Percentiles rank a stretch among this genome's conserved stretches.
Conservation (phyloP, 2,329 filamentous ascomycete genomes). For the Immersiporthe knoxdaviesiana region DNA sequence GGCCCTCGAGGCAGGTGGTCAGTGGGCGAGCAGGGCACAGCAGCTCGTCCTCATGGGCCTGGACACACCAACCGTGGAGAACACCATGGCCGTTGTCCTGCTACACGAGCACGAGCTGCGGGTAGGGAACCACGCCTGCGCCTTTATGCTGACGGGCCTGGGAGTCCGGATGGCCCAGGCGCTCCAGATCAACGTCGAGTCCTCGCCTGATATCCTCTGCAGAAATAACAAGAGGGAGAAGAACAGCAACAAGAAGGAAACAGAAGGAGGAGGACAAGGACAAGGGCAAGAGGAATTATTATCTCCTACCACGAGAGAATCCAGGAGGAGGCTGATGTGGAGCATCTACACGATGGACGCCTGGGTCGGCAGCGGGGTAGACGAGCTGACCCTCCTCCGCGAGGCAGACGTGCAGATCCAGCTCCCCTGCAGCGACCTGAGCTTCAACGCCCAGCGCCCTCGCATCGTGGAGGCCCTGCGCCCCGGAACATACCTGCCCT, state of each 20-base stretch:
- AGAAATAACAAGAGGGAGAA: not conserved
- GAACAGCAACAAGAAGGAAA: not conserved
- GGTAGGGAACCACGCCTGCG: slow-evolving; percentile 27
- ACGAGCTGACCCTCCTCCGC: slow-evolving; percentile 24
- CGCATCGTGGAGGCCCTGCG: slow-evolving; percentile 28
- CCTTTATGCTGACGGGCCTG: slow-evolving; percentile 30
- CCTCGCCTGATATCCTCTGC: slow-evolving; percentile 18
- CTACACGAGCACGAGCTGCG: slow-evolving; percentile 30
- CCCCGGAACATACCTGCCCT: slow-evolving; percentile 24
- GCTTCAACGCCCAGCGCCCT: slow-evolving; percentile 27
- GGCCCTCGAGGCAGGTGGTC: slow-evolving; percentile 22
- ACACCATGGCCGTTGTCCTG: slow-evolving; percentile 30
- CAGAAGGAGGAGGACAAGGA: not conserved
- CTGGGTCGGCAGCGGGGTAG: slow-evolving; percentile 28
- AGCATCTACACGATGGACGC: slow-evolving; percentile 30
- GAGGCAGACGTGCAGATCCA: slow-evolving; percentile 32
- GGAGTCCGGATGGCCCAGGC: slow-evolving; percentile 50
- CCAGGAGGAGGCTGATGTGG: slow-evolving; percentile 30
- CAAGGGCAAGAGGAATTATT: not conserved
- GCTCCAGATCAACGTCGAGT: slow-evolving; percentile 47
- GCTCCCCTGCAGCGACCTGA: slow-evolving; percentile 34
- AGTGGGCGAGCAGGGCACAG: slow-evolving; percentile 30
- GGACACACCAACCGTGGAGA: slow-evolving; percentile 25
- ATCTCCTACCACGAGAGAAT: slow-evolving; percentile 22
- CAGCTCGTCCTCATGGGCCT: slow-evolving; percentile 21